A percentile compares a stretch with the other conserved stretches of the same genome.
phyloP scores from a whole-genome alignment of 495 filamentous ascomycete genomes.

The Aspergillus conjunctus region DNA sequence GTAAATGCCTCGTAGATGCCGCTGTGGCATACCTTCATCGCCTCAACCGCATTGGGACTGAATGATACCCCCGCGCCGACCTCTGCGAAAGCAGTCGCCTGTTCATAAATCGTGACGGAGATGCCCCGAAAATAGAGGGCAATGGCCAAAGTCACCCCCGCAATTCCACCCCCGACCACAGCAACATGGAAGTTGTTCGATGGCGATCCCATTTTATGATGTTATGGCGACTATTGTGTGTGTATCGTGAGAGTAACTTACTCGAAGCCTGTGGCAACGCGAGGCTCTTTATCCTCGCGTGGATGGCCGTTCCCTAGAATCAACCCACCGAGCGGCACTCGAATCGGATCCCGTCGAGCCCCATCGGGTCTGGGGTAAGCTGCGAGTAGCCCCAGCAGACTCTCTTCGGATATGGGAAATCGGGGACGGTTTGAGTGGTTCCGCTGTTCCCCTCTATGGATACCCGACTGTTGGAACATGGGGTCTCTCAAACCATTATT shows the following conservation, averaged over 20 bases:
- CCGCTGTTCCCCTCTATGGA: background rate
- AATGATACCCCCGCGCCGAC: constrained; percentile 67
- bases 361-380: constrained; percentile 24
- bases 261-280: background rate
- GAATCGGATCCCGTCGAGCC: constrained; percentile 22
- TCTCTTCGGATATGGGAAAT: constrained; percentile 21
- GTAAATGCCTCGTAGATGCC: constrained; percentile 46
- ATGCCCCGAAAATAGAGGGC: constrained; percentile 38
- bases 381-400: constrained; percentile 21
- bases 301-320: background rate
- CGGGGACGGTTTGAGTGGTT: constrained; percentile 14
- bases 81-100: constrained; percentile 49
- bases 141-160: constrained; percentile 39
- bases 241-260: too few species aligned
- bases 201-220: constrained; percentile 13
- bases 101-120: constrained; percentile 56
- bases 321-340: constrained; percentile 2
- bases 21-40: constrained; percentile 56
- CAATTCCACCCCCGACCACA: constrained; percentile 44
- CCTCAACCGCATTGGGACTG: constrained; percentile 58
- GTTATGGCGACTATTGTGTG: background rate
- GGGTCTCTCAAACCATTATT: constrained; percentile 1
- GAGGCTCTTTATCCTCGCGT: background rate
- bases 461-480: background rate
- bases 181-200: constrained; percentile 36